Evolutionary conservation across 345 rosid species (phyloP).

Genomic region (Citrus inodora): DNA sequence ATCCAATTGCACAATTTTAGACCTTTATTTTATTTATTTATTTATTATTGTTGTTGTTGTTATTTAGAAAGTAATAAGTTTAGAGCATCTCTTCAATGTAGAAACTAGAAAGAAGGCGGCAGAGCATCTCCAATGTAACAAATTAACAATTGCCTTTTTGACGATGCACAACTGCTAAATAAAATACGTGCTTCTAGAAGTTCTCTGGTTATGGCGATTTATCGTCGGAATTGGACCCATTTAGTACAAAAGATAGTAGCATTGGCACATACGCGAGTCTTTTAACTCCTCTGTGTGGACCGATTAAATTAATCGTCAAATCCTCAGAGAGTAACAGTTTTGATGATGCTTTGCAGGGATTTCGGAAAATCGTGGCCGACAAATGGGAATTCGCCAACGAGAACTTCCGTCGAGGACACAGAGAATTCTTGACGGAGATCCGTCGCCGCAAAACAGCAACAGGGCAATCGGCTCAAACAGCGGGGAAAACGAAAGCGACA

Average conservation of each 20-base stretch:
- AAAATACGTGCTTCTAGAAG: not conserved
- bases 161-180: not conserved
- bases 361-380: constrained; percentile 71
- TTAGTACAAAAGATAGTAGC: too few relatives aligned
- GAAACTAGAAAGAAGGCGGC: too few relatives aligned
- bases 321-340: too few relatives aligned
- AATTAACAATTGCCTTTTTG: too few relatives aligned
- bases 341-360: constrained; percentile 39
- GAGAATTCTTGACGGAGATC: constrained; percentile 47
- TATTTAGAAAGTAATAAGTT: not conserved
- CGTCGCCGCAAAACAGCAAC: constrained; percentile 56
- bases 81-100: too few relatives aligned
- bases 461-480: constrained; percentile 11
- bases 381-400: constrained; percentile 90
- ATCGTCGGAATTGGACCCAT: too few relatives aligned
- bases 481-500: constrained; percentile 24
- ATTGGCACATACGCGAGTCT: not conserved
- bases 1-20: not conserved
- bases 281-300: not conserved
- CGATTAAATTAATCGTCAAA: not conserved
- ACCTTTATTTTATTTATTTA: too few relatives aligned
- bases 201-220: not conserved
- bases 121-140: too few relatives aligned
- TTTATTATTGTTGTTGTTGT: too few relatives aligned
- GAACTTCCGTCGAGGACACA: constrained; percentile 53